Evolutionary conservation across 225 moss, liverwort and hornwort genomes (phyloP), one percentile per base, ranked within the genome.

Genomic region (Rhytidiadelphus loreus): DNA sequence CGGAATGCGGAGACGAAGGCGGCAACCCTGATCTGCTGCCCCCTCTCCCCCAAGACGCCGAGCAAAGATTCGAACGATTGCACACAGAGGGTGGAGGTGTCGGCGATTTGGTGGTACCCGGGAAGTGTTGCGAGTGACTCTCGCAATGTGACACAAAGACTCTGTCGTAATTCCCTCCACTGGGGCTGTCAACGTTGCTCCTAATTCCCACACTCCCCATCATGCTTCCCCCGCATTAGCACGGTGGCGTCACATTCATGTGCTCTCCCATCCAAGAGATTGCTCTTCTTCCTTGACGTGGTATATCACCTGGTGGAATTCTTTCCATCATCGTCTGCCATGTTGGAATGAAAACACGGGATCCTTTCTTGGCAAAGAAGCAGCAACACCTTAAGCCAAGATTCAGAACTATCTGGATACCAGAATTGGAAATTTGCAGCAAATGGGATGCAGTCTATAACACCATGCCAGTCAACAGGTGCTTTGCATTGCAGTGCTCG

Each of bases 61-160:
- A 85, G 61, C 37, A 60, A 60, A 72, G 39, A 86, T 88, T 64
- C 43, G 69, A 74, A 48, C 65, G 87, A 90, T 46, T 79, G 53
- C 83, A 84, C 75, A 73, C 52, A n/a, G 30, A 22, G 70, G 74
- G 81, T 61, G 86, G 56, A n/a, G 83, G 77, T 33, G 89, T 77
- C 53, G 83, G 63, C 46, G 66, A 46, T 70, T 57, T 86, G 70
- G 78, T 18, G 25, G 32, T 77, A 64, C 72, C 86, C 39, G 43
- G 22, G 71, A 86, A 53, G 72, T 53, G 55, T 43, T 81, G 90
- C 62, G 81, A 37, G 75, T 86, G 81, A 81, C 80, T 68, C 61
- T 90, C 73, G 80, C 90, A 87, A 84, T 81, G 68, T 21, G 92
- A 90, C 80, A 84, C 86, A 50, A 87, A 87, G 37, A 90, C 84